Evolutionary conservation across 768 basidiomycete species (phyloP).

Genomic region (Albatrellus ellisii): DNA sequence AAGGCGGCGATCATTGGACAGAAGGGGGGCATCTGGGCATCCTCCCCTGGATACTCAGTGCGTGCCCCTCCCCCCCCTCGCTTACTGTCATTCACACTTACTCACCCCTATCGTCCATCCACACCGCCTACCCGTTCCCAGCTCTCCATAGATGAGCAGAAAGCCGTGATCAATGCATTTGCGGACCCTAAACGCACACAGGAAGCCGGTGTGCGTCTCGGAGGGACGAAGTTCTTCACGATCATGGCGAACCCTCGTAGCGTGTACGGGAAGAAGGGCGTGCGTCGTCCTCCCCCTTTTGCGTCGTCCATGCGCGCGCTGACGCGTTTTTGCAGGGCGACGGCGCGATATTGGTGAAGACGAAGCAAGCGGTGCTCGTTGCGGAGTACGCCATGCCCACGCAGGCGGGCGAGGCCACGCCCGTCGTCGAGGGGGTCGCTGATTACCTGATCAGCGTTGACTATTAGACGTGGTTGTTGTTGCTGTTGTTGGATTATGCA

Average conservation of each 20-base stretch:
- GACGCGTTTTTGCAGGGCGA: constrained; percentile 36
- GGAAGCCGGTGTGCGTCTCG: constrained; percentile 49
- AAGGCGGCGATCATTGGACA: constrained; percentile 69
- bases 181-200: constrained; percentile 25
- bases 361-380: constrained; percentile 75
- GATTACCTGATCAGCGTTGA: constrained; percentile 58
- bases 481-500: constrained; percentile 4
- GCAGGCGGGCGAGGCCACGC: constrained; percentile 53
- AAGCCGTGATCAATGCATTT: constrained; percentile 38
- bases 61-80: not conserved
- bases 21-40: constrained; percentile 69
- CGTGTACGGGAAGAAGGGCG: constrained; percentile 69
- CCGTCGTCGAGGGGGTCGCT: constrained; percentile 53
- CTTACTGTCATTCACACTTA: not conserved
- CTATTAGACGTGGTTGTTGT: constrained; percentile 29
- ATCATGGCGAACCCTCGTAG: constrained; percentile 34
- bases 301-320: not conserved
- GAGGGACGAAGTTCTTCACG: constrained; percentile 65
- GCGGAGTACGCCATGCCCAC: constrained; percentile 55
- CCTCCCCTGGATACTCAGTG: constrained; percentile 43
- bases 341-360: constrained; percentile 65
- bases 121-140: constrained; percentile 17
- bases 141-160: constrained; percentile 56
- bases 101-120: not conserved
- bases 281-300: constrained; percentile 24